These are phyloP conservation scores for Triadica sebifera DNA, from an alignment of 345 rosid genomes.

Conservation along the genomic window DNA sequence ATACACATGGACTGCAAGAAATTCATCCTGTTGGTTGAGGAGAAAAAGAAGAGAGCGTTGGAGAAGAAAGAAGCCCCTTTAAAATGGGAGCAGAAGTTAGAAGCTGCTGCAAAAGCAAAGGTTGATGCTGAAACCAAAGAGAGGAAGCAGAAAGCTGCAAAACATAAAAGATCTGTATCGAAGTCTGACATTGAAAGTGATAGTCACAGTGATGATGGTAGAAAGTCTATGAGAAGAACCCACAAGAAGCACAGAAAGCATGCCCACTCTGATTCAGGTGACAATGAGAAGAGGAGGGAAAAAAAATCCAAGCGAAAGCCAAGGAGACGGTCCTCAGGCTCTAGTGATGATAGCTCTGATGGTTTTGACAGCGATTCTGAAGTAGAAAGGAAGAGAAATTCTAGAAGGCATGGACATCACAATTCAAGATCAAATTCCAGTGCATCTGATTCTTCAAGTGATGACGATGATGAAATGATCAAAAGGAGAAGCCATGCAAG, in stretches of 20 bases:
- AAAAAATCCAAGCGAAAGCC: constrained; percentile 49
- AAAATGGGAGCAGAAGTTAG: constrained; percentile 96
- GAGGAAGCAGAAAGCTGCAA: constrained; percentile 52
- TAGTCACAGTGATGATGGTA: constrained; percentile 40
- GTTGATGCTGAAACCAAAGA: constrained; percentile 62
- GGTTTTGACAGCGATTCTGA: constrained; percentile 44
- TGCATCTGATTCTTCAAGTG: constrained; percentile 35
- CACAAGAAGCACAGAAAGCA: constrained; percentile 60
- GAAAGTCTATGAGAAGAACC: constrained; percentile 48
- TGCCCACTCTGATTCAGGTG: constrained; percentile 46
- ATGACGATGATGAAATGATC: constrained; percentile 32
- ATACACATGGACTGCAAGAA: constrained; percentile 88
- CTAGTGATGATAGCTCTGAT: constrained; percentile 41
- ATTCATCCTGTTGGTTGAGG: constrained; percentile 94
- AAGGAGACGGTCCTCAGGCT: constrained; percentile 42
- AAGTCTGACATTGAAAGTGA: constrained; percentile 49
- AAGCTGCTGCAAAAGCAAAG: constrained; percentile 78
- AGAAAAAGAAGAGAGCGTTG: constrained; percentile 74
- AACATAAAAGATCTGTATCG: constrained; percentile 46
- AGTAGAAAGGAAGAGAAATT: constrained; percentile 49
- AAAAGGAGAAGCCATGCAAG: constrained; percentile 32
- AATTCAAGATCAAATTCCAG: constrained; percentile 38
- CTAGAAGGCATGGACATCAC: constrained; percentile 40
- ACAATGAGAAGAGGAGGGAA: constrained; percentile 50
- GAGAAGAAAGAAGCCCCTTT: constrained; percentile 86